These are phyloP conservation scores for Inonotus obliquus DNA, from an alignment of 1,284 basidiomycete genomes.

Conservation along the genomic window DNA sequence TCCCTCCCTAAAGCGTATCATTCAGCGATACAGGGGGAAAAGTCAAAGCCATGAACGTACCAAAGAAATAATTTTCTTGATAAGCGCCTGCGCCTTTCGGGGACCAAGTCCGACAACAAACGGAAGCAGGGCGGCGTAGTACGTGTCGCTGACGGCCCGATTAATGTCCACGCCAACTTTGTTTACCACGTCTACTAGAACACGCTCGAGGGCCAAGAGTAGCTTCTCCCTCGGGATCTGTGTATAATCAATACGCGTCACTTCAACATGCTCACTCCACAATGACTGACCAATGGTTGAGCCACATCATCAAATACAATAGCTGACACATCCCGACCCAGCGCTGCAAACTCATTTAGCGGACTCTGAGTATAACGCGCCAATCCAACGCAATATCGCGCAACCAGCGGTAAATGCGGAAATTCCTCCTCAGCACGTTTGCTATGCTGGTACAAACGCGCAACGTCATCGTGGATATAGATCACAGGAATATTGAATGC, in stretches of 20 bases:
- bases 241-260: constrained; percentile 18
- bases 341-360: constrained; percentile 87
- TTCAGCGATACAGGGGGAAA: constrained; percentile 14
- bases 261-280: not conserved
- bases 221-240: constrained; percentile 87
- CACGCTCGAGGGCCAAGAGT: constrained; percentile 77
- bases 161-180: constrained; percentile 96
- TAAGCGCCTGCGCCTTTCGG: constrained; percentile 84
- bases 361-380: constrained; percentile 94
- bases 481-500: constrained; percentile 67
- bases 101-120: constrained; percentile 95
- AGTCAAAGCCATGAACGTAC: constrained; percentile 37
- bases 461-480: constrained; percentile 89
- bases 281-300: constrained; percentile 74
- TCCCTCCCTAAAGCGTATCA: constrained; percentile 61
- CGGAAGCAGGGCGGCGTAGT: constrained; percentile 84
- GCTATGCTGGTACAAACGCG: constrained; percentile 91
- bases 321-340: constrained; percentile 78
- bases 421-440: constrained; percentile 85
- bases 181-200: constrained; percentile 87
- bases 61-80: constrained; percentile 75
- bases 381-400: constrained; percentile 93
- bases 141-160: constrained; percentile 80
- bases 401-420: constrained; percentile 71
- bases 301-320: constrained; percentile 81